Conservation (phyloP, 2,329 filamentous ascomycete genomes). For the Claviceps quebecensis region DNA sequence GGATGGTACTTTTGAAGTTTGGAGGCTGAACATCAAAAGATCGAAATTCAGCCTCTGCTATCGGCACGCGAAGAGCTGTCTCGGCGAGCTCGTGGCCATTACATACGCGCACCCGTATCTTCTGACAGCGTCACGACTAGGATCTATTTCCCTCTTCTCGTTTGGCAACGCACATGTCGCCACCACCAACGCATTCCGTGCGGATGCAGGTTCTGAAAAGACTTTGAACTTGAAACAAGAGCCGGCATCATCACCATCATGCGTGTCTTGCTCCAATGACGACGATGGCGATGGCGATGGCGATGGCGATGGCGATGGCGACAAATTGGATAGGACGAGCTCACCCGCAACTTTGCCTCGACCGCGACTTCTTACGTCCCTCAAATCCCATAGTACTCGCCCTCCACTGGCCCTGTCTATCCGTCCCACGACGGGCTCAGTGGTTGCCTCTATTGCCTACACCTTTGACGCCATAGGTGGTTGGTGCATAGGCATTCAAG, state of each 20-base stretch:
- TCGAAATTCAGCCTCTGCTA: conserved; percentile 36
- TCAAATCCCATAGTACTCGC: conserved; percentile 67
- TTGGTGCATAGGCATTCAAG: conserved; percentile 88
- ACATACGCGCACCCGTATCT: conserved; percentile 64
- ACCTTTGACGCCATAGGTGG: conserved; percentile 64
- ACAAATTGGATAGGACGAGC: no score
- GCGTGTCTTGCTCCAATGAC: not conserved
- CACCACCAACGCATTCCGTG: not conserved
- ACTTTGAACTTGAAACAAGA: not conserved
- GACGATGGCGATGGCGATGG: not conserved
- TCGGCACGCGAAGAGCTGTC: conserved; percentile 45
- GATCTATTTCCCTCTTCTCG: conserved; percentile 63
- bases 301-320: not conserved
- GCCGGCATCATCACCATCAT: not conserved
- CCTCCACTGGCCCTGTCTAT: conserved; percentile 74
- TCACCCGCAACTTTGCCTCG: conserved; percentile 7
- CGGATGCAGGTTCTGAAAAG: not conserved
- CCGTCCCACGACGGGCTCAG: conserved; percentile 46
- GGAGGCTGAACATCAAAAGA: conserved; percentile 37
- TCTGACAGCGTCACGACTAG: conserved; percentile 61
- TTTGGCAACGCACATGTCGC: conserved; percentile 28
- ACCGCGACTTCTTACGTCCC: conserved; percentile 51
- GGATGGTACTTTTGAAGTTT: conserved; percentile 59
- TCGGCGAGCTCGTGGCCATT: conserved; percentile 53
- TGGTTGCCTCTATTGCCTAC: conserved; percentile 78